Percentiles rank a stretch among this genome's conserved stretches.
Evolutionary conservation across 305 asterid species (phyloP).

Genomic region (Solanum chacoense): DNA sequence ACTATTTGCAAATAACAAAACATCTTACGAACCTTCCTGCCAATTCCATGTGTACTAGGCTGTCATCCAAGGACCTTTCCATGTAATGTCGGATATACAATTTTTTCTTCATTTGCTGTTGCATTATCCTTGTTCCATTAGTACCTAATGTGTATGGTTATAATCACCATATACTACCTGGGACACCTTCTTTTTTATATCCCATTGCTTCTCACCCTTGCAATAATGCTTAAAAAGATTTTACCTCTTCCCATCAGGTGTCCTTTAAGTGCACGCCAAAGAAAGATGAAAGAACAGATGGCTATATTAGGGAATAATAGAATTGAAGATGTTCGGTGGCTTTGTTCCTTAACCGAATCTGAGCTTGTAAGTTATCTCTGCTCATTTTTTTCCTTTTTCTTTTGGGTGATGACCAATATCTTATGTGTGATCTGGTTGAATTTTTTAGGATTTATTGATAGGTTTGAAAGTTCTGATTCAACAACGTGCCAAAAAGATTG

Average conservation of each 20-base stretch:
- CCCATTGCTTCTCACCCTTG: background rate
- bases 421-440: background rate
- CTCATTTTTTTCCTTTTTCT: background rate
- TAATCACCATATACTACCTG: background rate
- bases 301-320: conserved; percentile 22
- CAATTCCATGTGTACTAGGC: background rate
- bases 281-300: conserved; percentile 6
- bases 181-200: background rate
- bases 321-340: conserved; percentile 56
- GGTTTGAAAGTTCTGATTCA: conserved; percentile 37
- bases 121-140: background rate
- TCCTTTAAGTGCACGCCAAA: background rate
- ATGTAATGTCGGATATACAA: background rate
- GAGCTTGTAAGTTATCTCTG: conserved; percentile 38
- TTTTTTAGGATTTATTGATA: conserved; percentile 44
- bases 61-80: background rate
- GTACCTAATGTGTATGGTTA: background rate
- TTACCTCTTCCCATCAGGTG: background rate
- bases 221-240: background rate
- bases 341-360: conserved; percentile 53
- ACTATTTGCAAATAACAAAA: background rate
- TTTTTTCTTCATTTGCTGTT: background rate
- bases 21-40: background rate
- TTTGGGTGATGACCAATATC: background rate
- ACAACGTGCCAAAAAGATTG: conserved; percentile 48